Evolutionary conservation across 2,329 filamentous ascomycete species (phyloP), one percentile per base, ranked within the genome.

Genomic region (Trichophyton mentagrophytes): DNA sequence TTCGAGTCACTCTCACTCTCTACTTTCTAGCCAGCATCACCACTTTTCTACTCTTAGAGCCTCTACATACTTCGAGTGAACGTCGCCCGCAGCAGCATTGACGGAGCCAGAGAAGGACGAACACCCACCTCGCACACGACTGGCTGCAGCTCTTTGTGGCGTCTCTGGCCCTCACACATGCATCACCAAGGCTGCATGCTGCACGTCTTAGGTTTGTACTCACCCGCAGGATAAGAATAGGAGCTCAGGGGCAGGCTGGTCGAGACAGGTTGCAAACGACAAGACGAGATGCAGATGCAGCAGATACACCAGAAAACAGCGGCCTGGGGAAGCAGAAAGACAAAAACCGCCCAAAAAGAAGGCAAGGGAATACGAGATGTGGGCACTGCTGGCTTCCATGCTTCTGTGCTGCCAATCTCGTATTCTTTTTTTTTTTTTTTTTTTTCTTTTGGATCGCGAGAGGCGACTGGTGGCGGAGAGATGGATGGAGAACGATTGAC

Each of bases 91-190:
- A 8, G 20, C 44, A 20, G 17, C n/a, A 11, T 9, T 22, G 15
- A 46, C n/a, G 15, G 33, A 44, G 40, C 40, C 27, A 44, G n/a
- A 44, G 15, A 44, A n/a, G 15, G 40, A 44, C 40, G 40, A 44
- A 44, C 40, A 38, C 33, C 33, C 7, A 20, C 6, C 40, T 44
- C 40, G n/a, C 40, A 44, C 11, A 44, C 40, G 46, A 51, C 46
- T 51, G 46, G 46, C 11, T 51, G 46, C 46, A 51, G 51, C 13
- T n/a, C 49, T 53, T 13, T 53, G 51, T 55, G 51, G 51, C 51
- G 46, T 25, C 46, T 8, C 46, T 51, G 46, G 51, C 13, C 51
- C 51, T 55, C 27, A 55, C 51, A 55, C 51, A 55, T 55, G 51
- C 51, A 55, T 55, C 27, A 55, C 51, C 17, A 20, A 13, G 44